Evolutionary conservation across 345 rosid genomes (phyloP), one percentile per base, ranked within the genome.

Genomic region (Arabidopsis suecica): DNA sequence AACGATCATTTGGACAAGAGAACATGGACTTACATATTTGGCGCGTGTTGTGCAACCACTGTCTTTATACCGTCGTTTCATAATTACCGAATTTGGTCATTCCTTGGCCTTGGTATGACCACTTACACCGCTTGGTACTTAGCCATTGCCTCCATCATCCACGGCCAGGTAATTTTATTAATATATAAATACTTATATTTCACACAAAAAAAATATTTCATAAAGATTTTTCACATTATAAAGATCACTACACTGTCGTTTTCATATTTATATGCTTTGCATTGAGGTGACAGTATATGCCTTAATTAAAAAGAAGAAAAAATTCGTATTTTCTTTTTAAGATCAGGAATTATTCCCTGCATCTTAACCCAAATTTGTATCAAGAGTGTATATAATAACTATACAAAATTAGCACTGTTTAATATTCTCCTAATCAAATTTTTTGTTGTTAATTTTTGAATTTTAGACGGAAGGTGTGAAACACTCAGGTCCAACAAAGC

Each of bases 81-180:
- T 82, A 96, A 96, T 82, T 96, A 96, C 84, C 85, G 99, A 36
- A 89, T 96, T 53, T 96, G 99, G 99, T 91, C 99, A 14, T 96
- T 96, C 81, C 91, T 96, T 23, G 99, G 99, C 40, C 91, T 96
- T 40, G 94, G 89, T 32, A 96, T 96, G 99, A 96, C 99, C 78
- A 96, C 99, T n/a, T 96, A 93, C 80, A 96, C 99, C 5, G 99
- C 99, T 56, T 96, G 99, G 99, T 96, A 96, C 82, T 2, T 96
- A 56, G 80, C 94, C 84, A 83, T 88, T 9, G 98, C 98, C 6
- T 85, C 99, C 48, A 6, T 96, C 20, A 38, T 81, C 72, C 88
- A 96, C 42, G 99, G 99, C 81, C 98, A 87, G 93, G 98, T 92
- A 13, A 9, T 9, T 6, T 13, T 16, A 8, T 5, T 6, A 25